Conservation (phyloP, 495 filamentous ascomycete species). For the Aspergillus baeticus region DNA sequence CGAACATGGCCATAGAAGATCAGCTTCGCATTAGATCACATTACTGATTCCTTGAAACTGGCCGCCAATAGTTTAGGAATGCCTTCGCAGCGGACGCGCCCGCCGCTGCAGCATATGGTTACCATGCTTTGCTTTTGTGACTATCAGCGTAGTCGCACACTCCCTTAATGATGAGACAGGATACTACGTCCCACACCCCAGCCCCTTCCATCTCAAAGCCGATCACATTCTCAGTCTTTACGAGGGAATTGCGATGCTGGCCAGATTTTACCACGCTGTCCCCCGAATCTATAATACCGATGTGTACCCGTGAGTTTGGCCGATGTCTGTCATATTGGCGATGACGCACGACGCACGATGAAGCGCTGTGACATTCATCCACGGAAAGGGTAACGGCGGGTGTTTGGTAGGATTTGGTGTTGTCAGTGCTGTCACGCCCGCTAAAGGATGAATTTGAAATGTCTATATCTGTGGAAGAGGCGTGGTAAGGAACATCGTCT, state of each 20-base stretch:
- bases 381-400: too few relatives aligned
- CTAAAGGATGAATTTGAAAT: too few relatives aligned
- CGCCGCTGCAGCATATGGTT: slow-evolving; percentile 35
- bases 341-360: neutral
- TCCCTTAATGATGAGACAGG: neutral
- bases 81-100: slow-evolving; percentile 31
- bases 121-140: slow-evolving; percentile 35
- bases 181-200: neutral
- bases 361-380: neutral
- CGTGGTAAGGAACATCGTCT: too few relatives aligned
- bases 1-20: too few relatives aligned
- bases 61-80: too few relatives aligned
- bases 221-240: slow-evolving; percentile 20
- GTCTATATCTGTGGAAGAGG: too few relatives aligned
- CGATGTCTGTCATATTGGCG: slow-evolving; percentile 19
- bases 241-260: slow-evolving; percentile 15
- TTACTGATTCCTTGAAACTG: too few relatives aligned
- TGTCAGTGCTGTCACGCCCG: too few relatives aligned
- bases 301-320: neutral
- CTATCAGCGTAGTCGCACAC: slow-evolving; percentile 6
- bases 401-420: too few relatives aligned
- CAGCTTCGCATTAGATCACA: too few relatives aligned
- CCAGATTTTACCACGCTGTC: slow-evolving; percentile 17
- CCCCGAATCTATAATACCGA: slow-evolving; percentile 17
- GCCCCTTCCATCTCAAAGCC: slow-evolving; percentile 45